Evolutionary conservation across 768 basidiomycete genomes (phyloP), one percentile per base, ranked within the genome.

Genomic region (Suillus cothurnatus): DNA sequence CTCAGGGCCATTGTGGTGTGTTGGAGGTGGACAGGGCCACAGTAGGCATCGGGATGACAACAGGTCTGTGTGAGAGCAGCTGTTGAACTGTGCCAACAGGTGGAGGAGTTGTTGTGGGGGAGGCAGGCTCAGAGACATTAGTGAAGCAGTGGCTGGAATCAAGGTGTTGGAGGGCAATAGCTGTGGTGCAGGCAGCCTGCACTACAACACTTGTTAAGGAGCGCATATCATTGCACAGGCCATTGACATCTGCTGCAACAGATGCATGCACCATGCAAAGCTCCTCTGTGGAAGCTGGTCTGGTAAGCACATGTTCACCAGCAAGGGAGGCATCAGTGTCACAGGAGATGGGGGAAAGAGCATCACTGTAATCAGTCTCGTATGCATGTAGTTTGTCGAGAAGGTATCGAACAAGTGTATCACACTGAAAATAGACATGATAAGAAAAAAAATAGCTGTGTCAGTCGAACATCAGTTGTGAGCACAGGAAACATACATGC

Each of bases 311-410:
- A 31, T 53, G 28, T 31, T 53, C 28, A 19, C 52, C 28, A 11
- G 52, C 52, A 31, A 53, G 52, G 3, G 52, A 53, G 52, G 28
- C 17, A 53, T 53, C 26, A 17, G 50, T 3, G 2, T 5, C 26
- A 28, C 3, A 15, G 26, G 50, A 52, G 50, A 52, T 52, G 23
- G 26, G 50, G 15, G 50, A 14, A 26, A 52, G 26, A 1, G 26
- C 26, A 60, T 76, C 63, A 2, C 66, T 58, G 47, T 74, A 71
- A 38, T 70, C 69, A 8, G 69, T 65, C 62, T 76, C 71, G 34
- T 72, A 73, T 2, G 62, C 67, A 9, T 71, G 61, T 15, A 76
- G 66, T 34, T 69, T 66, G 47, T 77, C 73, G 2, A 77, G 36
- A 0, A 77, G 70, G 65, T 77, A 77, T 6, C 38, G 31, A 41